Percentiles rank a stretch among this genome's conserved stretches.
phyloP scores from a whole-genome alignment of 2,329 filamentous ascomycete genomes.

The Fusarium sacchari region DNA sequence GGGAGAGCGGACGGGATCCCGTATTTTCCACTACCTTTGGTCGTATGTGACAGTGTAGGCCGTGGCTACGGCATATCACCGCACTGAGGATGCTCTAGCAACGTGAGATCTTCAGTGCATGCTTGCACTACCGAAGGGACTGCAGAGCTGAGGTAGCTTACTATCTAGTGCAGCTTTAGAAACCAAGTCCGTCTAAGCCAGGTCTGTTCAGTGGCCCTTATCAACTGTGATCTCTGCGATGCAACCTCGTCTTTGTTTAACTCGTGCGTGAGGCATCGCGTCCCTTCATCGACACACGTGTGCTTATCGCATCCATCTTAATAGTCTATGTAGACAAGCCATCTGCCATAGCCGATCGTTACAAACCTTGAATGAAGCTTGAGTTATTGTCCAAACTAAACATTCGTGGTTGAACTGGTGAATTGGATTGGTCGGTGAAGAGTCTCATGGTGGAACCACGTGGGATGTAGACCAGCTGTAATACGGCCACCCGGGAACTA shows the following conservation, averaged over 20 bases:
- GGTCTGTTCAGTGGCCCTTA: background rate
- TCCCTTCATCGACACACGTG: conserved; percentile 15
- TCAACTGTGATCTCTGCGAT: background rate
- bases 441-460: conserved; percentile 33
- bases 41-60: fast-evolving
- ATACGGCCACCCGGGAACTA: conserved; percentile 26
- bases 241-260: background rate
- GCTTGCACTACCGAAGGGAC: background rate
- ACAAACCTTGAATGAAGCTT: background rate
- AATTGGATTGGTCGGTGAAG: conserved; percentile 26
- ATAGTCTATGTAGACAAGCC: background rate
- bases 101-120: background rate
- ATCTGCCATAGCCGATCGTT: background rate
- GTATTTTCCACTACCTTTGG: background rate
- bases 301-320: background rate
- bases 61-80: fast-evolving
- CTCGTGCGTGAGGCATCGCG: background rate
- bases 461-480: conserved; percentile 27
- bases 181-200: background rate
- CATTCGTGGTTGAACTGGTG: conserved; percentile 30
- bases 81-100: fast-evolving
- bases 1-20: conserved; percentile 1
- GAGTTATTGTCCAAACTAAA: background rate
- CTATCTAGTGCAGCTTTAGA: background rate
- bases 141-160: background rate